These are phyloP conservation scores for Cyclaneusma minus DNA, from an alignment of 2,329 filamentous ascomycete genomes.

Conservation along the genomic window DNA sequence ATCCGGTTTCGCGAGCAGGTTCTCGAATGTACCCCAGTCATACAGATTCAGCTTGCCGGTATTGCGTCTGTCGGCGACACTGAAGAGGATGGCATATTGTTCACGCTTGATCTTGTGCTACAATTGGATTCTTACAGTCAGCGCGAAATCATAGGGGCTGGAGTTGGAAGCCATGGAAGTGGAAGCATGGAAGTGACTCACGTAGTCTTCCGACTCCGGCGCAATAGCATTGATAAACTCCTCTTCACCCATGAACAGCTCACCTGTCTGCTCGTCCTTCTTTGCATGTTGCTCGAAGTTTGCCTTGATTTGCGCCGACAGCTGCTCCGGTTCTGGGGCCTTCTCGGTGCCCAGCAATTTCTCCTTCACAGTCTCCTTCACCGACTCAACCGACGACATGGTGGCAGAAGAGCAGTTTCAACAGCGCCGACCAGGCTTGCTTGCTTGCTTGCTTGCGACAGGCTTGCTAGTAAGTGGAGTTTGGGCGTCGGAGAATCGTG, in stretches of 20 bases:
- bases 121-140: constrained; percentile 8
- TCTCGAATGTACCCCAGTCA: constrained; percentile 91
- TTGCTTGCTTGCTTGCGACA: too few relatives aligned
- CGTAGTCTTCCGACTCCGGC: constrained; percentile 77
- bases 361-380: constrained; percentile 58
- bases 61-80: constrained; percentile 68
- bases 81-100: constrained; percentile 88
- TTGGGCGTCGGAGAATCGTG: too few relatives aligned
- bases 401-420: too few relatives aligned
- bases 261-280: constrained; percentile 60
- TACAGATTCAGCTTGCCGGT: constrained; percentile 59
- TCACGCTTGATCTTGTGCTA: constrained; percentile 97
- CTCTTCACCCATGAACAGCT: constrained; percentile 67
- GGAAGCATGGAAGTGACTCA: constrained; percentile 32
- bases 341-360: constrained; percentile 51
- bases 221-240: constrained; percentile 86
- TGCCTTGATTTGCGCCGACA: constrained; percentile 60
- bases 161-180: constrained; percentile 2
- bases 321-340: constrained; percentile 31
- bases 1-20: constrained; percentile 82
- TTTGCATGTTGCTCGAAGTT: constrained; percentile 64
- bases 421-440: too few relatives aligned
- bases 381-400: constrained; percentile 15
- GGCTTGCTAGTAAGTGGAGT: too few relatives aligned
- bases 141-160: constrained; percentile 4